phyloP scores from a whole-genome alignment of 2,329 filamentous ascomycete species.

The Fusarium devonianum region DNA sequence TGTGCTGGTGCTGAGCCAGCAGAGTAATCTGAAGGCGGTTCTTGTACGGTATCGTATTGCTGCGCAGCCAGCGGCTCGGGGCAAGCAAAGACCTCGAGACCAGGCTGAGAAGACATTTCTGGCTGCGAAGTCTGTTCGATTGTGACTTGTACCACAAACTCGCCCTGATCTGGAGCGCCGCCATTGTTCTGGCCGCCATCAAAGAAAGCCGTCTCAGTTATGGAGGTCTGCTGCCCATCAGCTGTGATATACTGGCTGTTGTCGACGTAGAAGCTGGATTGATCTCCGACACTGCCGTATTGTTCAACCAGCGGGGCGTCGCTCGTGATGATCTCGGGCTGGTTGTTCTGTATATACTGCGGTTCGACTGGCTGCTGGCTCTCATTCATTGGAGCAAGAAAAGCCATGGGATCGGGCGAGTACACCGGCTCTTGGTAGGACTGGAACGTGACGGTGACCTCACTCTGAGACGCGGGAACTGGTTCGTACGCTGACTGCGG shows the following conservation, averaged over 20 bases:
- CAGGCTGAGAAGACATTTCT: background rate
- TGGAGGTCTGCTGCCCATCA: background rate
- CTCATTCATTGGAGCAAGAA: background rate
- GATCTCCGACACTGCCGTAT: background rate
- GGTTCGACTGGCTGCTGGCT: background rate
- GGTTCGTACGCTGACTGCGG: constrained; percentile 9
- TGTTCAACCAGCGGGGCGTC: constrained; percentile 16
- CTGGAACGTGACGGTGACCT: constrained; percentile 13
- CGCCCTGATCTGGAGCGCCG: background rate
- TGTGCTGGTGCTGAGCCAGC: background rate
- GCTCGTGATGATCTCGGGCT: constrained; percentile 27
- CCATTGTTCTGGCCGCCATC: background rate
- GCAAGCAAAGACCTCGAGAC: background rate
- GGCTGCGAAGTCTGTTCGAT: constrained; percentile 4
- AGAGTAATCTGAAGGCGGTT: background rate
- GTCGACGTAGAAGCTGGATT: background rate
- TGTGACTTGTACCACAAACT: background rate
- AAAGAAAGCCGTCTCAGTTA: background rate
- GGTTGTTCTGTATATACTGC: constrained; percentile 15
- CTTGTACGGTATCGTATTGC: background rate
- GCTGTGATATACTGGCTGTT: background rate
- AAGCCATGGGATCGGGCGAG: background rate
- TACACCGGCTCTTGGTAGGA: constrained; percentile 9
- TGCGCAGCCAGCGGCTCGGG: constrained; percentile 3
- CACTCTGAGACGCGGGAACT: constrained; percentile 3